Evolutionary conservation across 2,329 filamentous ascomycete genomes (phyloP), one percentile per base, ranked within the genome.

Genomic region (Magnaporthiopsis rhizophila): DNA sequence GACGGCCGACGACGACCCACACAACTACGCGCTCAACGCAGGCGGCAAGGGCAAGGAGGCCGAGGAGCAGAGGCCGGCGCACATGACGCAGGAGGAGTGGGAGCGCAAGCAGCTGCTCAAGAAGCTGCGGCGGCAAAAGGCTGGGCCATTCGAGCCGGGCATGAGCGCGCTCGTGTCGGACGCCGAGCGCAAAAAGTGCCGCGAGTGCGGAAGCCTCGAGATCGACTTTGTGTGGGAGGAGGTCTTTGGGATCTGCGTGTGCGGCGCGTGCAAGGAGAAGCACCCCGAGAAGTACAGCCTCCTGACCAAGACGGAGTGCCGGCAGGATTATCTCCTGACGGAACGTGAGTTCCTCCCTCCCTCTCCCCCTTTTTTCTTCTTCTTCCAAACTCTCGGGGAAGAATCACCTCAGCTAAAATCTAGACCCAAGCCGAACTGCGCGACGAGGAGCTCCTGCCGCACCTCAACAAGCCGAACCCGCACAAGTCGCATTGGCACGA

Each of bases 151-250:
- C 73, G 94, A 98, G 76, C 95, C 95, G 0, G 91, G 91, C 0
- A 77, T 98, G n/a, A 95, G 88, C 67, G 87, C 89, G 2, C 74
- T 96, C 9, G 80, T 83, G 26, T 84, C 89, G 26, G 81, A 81
- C 68, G 82, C 79, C 69, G 81, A 82, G 66, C 84, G 88, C 67
- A 91, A 90, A 72, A 89, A 86, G 71, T 99, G 95, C 71, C 82
- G 86, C 32, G 95, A 99, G 72, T 99, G 95, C 74, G 83, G 80
- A 0, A 90, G 83, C 63, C 72, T 93, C 61, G 95, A 98, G 78
- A 93, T 99, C 67, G 95, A 99, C 76, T 97, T 89, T 81, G 90
- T 95, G 64, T 98, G 93, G 92, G 89, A 93, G 62, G 93, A 97
- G 69, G 83, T 91, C 3, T 93, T 98, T 68, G 79, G 81, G 30